Conservation (phyloP, 176 grass and related monocot species). For the Carex littledalei region DNA sequence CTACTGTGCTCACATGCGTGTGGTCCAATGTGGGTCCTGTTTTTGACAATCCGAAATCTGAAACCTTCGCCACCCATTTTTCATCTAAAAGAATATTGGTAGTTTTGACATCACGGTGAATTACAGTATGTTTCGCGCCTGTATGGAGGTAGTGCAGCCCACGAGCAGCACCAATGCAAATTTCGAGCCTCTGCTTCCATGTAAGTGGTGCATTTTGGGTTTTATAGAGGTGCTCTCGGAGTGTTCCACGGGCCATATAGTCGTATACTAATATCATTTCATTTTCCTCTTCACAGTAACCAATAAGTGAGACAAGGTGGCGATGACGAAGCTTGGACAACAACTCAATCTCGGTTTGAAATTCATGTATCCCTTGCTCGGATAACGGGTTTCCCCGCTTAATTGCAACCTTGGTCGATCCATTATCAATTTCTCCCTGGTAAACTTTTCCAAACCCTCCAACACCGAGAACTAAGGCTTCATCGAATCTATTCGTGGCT, state of each 20-base stretch:
- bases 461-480: constrained; percentile 31
- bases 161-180: constrained; percentile 39
- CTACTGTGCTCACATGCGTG: constrained; percentile 32
- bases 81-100: constrained; percentile 42
- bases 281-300: constrained; percentile 35
- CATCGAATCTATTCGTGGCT: constrained; percentile 36
- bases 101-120: constrained; percentile 43
- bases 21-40: neutral
- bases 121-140: constrained; percentile 25
- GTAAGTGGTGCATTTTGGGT: constrained; percentile 27
- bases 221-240: constrained; percentile 40
- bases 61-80: constrained; percentile 39
- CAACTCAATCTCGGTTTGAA: constrained; percentile 38
- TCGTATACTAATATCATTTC: constrained; percentile 59
- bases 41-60: constrained; percentile 46
- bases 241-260: constrained; percentile 44
- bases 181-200: constrained; percentile 37
- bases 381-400: constrained; percentile 33
- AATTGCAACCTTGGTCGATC: constrained; percentile 34
- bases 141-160: constrained; percentile 42
- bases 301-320: constrained; percentile 49
- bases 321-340: constrained; percentile 35
- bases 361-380: constrained; percentile 33
- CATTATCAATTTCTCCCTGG: constrained; percentile 25
- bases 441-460: constrained; percentile 50